phyloP scores from a whole-genome alignment of 495 filamentous ascomycete species.

The Podospora australis region DNA sequence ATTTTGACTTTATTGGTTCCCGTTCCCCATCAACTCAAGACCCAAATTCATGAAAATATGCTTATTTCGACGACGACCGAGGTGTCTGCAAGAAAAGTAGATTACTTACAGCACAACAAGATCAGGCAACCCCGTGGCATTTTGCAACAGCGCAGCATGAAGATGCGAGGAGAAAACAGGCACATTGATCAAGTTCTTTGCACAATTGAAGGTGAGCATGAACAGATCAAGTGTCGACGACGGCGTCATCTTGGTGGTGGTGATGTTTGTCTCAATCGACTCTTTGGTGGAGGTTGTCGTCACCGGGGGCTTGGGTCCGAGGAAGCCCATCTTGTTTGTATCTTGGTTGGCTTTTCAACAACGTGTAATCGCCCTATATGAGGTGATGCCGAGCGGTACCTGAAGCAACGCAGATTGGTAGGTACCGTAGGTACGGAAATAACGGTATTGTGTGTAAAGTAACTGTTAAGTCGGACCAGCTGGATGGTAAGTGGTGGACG shows the following conservation, averaged over 20 bases:
- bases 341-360: no score
- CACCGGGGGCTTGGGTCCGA: no score
- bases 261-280: no score
- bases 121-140: slow-evolving; percentile 50
- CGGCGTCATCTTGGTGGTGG: slow-evolving; percentile 20
- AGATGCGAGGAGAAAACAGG: slow-evolving; percentile 63
- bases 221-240: slow-evolving; percentile 49
- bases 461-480: no score
- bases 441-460: no score
- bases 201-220: slow-evolving; percentile 89
- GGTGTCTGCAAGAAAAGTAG: background rate
- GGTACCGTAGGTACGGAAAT: background rate
- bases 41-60: background rate
- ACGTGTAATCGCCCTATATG: no score
- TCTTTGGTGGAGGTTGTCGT: no score
- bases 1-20: no score
- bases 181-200: slow-evolving; percentile 55
- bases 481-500: no score
- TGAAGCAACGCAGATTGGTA: background rate
- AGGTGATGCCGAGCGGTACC: background rate
- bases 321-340: no score
- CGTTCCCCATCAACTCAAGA: no score
- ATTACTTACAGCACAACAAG: slow-evolving; percentile 54
- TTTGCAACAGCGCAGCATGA: slow-evolving; percentile 57
- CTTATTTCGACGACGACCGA: background rate